Percentiles rank a stretch among this genome's conserved stretches.
Conservation (phyloP, 1,284 basidiomycete species). For the Lignosus rhinocerotis region DNA sequence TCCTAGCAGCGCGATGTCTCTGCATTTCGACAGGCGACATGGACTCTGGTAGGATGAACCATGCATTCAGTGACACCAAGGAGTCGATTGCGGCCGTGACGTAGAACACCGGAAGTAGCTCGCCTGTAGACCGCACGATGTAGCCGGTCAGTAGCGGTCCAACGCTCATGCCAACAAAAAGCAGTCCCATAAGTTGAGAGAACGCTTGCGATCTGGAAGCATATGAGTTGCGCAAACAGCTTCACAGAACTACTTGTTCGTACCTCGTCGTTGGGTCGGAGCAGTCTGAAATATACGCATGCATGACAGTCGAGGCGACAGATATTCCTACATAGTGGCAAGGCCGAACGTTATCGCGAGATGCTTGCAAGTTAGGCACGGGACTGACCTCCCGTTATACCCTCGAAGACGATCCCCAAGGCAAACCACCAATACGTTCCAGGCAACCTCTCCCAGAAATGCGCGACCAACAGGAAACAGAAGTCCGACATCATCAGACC, state of each 20-base stretch:
- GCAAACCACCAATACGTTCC: conserved; percentile 82
- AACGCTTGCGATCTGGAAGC: conserved; percentile 52
- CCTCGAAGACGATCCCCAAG: conserved; percentile 70
- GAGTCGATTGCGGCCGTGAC: conserved; percentile 47
- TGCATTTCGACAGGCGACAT: conserved; percentile 40
- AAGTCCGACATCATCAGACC: conserved; percentile 67
- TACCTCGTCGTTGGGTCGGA: conserved; percentile 48
- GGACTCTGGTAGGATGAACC: conserved; percentile 73
- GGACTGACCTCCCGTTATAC: conserved; percentile 67
- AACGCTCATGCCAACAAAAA: conserved; percentile 65
- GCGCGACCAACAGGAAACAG: conserved; percentile 64
- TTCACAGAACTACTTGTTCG: neutral
- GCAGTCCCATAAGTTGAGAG: conserved; percentile 56
- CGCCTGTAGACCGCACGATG: conserved; percentile 56
- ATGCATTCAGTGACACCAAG: conserved; percentile 48
- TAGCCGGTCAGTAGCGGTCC: conserved; percentile 71
- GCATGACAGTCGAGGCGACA: conserved; percentile 47
- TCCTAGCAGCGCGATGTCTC: conserved; percentile 24
- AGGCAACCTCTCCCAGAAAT: conserved; percentile 58
- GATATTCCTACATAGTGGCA: conserved; percentile 41
- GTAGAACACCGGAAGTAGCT: conserved; percentile 71
- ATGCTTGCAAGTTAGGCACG: neutral
- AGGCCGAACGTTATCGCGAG: neutral
- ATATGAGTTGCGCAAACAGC: neutral
- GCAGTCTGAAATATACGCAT: conserved; percentile 64